Base-by-base conservation (phyloP, 768 basidiomycete genomes). In the Russula earlei region DNA sequence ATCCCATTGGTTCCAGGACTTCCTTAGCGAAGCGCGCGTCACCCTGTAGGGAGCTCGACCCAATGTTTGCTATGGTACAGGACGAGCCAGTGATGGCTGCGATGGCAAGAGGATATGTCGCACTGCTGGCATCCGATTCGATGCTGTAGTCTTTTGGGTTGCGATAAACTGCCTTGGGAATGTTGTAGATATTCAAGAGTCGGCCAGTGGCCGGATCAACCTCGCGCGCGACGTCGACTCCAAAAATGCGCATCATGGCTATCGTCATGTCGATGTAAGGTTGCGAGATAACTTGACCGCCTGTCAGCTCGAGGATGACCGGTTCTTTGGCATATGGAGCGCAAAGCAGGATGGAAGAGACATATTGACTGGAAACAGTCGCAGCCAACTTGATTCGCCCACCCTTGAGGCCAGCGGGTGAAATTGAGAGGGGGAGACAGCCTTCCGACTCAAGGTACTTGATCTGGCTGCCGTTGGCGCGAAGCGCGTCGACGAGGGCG, bases 231-330 rank as follows among this genome's bases (percentile, higher is more conserved):
- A 92, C 94, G 9, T 75, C 63, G 58, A 97, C 75, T 4, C 93
- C 95, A 67, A 99, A 99, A 8, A 86, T 81, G 59, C 77, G 77
- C 96, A 99, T 98, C 86, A 99, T 96, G 9, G 92, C 84, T 63
- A 96, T 87, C 9, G 96, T 98, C 96, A 98, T 97, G 72, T 99
- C 94, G 69, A 99, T 98, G 74, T 98, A 99, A 0, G 93, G 93
- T 71, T 98, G 95, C 5, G 92, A 96, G 67, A 99, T 97, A 66
- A 98, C 96, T 57, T 89, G 84, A 0, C 92, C 95, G 11, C 95
- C 96, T 0, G 82, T 87, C 59, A 99, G 80, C 71, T 96, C 87
- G 50, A 98, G 83, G 2, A 83, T 84, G 57, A 96, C 80, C n/a
- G 86, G 77, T 66, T 90, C 76, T 27, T 70, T 64, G 1, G 95